phyloP scores from a whole-genome alignment of 179 eudicot genomes.

The Spinacia oleracea region DNA sequence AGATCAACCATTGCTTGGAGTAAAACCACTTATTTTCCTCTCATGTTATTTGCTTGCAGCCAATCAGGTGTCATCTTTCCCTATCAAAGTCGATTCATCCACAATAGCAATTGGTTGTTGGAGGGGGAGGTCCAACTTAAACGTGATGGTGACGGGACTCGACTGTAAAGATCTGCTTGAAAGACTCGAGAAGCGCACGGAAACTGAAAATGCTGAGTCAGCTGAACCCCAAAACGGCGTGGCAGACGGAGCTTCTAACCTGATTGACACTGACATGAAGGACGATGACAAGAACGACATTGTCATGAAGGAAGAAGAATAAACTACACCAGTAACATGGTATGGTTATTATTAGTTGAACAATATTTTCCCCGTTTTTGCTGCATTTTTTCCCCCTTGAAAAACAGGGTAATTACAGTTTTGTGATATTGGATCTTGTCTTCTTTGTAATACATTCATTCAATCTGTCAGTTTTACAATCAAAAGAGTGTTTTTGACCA shows the following conservation, averaged over 20 bases:
- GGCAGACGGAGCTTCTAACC: not conserved
- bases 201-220: slow-evolving; percentile 22
- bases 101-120: slow-evolving; percentile 91
- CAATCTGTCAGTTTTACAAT: not conserved
- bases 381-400: not conserved
- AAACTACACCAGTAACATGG: slow-evolving; percentile 4
- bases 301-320: not conserved
- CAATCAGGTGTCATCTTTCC: slow-evolving; percentile 28
- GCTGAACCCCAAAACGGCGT: slow-evolving; percentile 12
- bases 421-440: slow-evolving; percentile 19
- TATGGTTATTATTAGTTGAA: not conserved
- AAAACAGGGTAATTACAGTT: slow-evolving; percentile 7
- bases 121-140: slow-evolving; percentile 70
- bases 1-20: not conserved
- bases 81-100: slow-evolving; percentile 41
- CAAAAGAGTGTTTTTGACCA: not conserved
- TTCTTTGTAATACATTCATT: slow-evolving; percentile 10
- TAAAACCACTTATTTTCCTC: not conserved
- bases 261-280: not conserved
- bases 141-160: slow-evolving; percentile 89
- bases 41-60: slow-evolving; percentile 37
- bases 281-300: not conserved
- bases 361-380: not conserved
- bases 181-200: slow-evolving; percentile 51
- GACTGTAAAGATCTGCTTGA: slow-evolving; percentile 87